Conservation (phyloP, 306 rosid species). For the Quercus robur region DNA sequence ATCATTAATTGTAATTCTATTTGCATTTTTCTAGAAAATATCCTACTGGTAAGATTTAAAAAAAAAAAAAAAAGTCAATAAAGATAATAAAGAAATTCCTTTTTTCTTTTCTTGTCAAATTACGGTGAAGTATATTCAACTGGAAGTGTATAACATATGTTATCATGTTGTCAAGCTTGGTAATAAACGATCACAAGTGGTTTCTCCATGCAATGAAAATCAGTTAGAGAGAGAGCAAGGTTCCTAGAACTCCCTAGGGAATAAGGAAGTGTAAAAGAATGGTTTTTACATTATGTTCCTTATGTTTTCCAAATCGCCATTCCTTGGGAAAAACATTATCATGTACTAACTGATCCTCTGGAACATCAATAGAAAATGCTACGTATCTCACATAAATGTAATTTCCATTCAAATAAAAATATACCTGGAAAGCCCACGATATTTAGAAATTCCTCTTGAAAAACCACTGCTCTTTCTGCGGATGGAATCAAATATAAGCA, state of each 20-base stretch:
- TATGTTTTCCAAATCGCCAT: background rate
- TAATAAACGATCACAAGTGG: background rate
- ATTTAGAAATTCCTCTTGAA: slow-evolving; percentile 93
- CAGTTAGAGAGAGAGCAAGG: background rate
- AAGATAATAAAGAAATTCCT: background rate
- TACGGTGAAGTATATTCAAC: background rate
- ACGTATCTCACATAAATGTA: background rate
- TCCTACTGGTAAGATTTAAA: background rate
- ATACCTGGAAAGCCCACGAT: slow-evolving; percentile 91
- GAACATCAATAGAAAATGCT: background rate
- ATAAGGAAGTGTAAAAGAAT: background rate
- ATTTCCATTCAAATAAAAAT: slow-evolving; percentile 17
- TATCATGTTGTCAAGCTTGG: background rate
- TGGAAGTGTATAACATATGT: background rate
- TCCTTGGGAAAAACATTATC: background rate
- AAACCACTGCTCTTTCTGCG: slow-evolving; percentile 99
- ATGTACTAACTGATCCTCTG: background rate
- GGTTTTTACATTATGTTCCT: background rate
- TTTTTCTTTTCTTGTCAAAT: background rate
- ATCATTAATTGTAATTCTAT: background rate
- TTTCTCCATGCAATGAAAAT: background rate
- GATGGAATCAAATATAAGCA: slow-evolving; percentile 35
- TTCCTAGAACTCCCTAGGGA: background rate
- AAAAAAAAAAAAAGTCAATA: background rate
- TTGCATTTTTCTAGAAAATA: background rate